phyloP scores from a whole-genome alignment of 2,329 filamentous ascomycete species.

The Talaromyces pinophilus region DNA sequence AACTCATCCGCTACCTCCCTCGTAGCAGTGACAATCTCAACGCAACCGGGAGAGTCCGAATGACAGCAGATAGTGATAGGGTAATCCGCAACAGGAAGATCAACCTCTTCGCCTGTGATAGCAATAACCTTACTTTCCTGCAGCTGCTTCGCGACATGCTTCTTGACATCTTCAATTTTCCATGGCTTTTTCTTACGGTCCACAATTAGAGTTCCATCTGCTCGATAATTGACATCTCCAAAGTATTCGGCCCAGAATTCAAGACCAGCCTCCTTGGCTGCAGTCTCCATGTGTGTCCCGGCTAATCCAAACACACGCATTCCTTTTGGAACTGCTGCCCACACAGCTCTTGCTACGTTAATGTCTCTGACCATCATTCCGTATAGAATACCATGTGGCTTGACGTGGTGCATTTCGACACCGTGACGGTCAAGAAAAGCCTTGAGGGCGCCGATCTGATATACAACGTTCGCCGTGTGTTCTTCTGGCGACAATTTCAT shows the following conservation, averaged over 20 bases:
- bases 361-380: constrained; percentile 58
- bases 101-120: neutral
- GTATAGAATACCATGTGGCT: constrained; percentile 63
- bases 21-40: neutral
- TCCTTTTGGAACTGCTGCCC: constrained; percentile 54
- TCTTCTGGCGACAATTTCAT: constrained; percentile 62
- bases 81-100: neutral
- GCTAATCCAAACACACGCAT: constrained; percentile 57
- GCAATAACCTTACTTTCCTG: neutral
- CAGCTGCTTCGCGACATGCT: neutral
- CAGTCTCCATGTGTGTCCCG: constrained; percentile 57
- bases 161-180: constrained; percentile 5
- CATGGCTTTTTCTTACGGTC: constrained; percentile 54
- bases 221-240: constrained; percentile 58
- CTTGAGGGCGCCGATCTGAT: constrained; percentile 65
- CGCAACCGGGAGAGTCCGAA: neutral
- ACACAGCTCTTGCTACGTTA: constrained; percentile 56
- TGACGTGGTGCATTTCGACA: constrained; percentile 61
- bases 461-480: constrained; percentile 59
- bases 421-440: constrained; percentile 60
- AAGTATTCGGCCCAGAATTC: constrained; percentile 58
- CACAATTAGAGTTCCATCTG: constrained; percentile 55
- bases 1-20: neutral
- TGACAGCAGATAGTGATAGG: neutral
- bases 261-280: constrained; percentile 55